These are phyloP conservation scores for Ambrosia trifida DNA, from an alignment of 129 eudicot genomes.

Conservation along the genomic window DNA sequence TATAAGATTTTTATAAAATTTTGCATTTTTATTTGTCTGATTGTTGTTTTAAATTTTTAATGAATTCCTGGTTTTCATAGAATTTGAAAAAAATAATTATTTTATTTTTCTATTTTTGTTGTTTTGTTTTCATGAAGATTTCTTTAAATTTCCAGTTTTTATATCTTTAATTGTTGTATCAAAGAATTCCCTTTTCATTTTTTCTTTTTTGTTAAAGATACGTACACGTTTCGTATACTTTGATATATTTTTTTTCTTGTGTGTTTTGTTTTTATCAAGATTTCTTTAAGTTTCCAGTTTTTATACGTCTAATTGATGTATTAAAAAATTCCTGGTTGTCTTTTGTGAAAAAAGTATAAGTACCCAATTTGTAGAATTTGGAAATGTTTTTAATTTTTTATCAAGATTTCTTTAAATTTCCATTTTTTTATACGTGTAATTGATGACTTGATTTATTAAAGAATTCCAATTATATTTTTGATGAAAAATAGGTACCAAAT, in stretches of 20 bases:
- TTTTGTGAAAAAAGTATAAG: background rate
- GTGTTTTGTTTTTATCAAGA: constrained; percentile 4
- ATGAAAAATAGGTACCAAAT: too few relatives aligned
- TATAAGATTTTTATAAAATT: background rate
- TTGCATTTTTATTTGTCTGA: background rate
- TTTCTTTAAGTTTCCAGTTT: background rate
- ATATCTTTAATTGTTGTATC: background rate
- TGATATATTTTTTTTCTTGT: background rate
- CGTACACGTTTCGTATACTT: background rate
- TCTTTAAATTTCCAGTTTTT: background rate
- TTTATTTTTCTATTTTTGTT: background rate
- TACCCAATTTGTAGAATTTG: background rate
- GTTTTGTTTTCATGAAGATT: constrained; percentile 15
- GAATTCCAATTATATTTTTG: too few relatives aligned
- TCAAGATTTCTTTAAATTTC: background rate
- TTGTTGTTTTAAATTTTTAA: constrained; percentile 4
- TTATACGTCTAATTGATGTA: background rate
- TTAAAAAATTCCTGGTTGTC: background rate
- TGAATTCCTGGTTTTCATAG: background rate
- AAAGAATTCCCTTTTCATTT: too few relatives aligned
- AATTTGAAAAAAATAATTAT: background rate
- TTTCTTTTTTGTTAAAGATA: background rate
- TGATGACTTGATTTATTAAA: background rate
- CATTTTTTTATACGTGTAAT: background rate
- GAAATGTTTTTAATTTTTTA: background rate